Evolutionary conservation across 164 flowering plant species (phyloP).

Genomic region (Annona cherimola): DNA sequence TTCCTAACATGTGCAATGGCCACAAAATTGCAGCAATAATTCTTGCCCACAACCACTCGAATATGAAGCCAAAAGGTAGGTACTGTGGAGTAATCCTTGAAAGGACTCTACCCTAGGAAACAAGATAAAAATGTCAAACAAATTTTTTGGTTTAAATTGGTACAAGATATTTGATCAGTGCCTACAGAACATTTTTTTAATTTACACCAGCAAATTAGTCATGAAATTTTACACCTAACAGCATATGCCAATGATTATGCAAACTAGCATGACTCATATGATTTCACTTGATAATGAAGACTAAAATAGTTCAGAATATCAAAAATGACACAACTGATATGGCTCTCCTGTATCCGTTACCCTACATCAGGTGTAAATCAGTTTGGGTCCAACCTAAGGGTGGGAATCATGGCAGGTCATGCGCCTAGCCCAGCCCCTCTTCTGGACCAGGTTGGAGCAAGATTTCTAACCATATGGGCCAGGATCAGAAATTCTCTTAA

Average conservation of each 20-base stretch:
- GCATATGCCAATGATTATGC: background rate
- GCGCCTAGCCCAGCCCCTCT: too few relatives aligned
- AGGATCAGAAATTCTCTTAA: too few relatives aligned
- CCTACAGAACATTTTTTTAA: background rate
- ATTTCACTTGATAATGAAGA: background rate
- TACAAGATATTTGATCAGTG: background rate
- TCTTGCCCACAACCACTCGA: conserved; percentile 71
- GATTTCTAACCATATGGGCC: too few relatives aligned
- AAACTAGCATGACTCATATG: background rate
- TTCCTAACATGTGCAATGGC: conserved; percentile 78
- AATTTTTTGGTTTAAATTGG: background rate
- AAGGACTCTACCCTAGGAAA: conserved; percentile 65
- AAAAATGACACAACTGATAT: too few relatives aligned
- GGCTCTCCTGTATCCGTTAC: too few relatives aligned
- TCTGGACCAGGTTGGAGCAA: too few relatives aligned
- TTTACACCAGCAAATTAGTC: too few relatives aligned
- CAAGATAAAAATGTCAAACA: conserved; percentile 2
- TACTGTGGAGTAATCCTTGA: conserved; percentile 38
- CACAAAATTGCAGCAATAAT: conserved; percentile 44
- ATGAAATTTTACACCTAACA: too few relatives aligned
- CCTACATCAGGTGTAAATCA: too few relatives aligned
- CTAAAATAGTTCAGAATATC: too few relatives aligned
- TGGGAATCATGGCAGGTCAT: too few relatives aligned
- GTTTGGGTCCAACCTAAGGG: too few relatives aligned
- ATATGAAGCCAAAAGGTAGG: conserved; percentile 26